phyloP scores from a whole-genome alignment of 805 yeast genomes.

The Myxozyma udenii region DNA sequence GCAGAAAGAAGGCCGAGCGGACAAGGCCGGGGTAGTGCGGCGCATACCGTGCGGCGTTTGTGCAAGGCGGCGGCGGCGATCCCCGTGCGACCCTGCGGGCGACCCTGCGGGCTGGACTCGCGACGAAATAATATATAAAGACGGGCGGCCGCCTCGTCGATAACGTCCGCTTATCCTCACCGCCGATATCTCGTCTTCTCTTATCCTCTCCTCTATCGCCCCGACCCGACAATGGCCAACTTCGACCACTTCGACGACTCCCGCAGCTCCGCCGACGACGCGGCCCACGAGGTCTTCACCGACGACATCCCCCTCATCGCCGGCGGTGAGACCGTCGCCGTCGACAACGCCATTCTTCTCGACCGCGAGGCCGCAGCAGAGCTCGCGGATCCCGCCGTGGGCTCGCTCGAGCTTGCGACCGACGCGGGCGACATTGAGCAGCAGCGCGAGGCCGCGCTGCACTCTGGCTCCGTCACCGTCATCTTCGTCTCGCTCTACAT shows the following conservation, averaged over 20 bases:
- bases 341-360: slow-evolving; percentile 10
- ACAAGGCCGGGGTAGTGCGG: too few species aligned
- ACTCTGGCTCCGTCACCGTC: slow-evolving; percentile 35
- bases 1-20: too few species aligned
- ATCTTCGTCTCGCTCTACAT: slow-evolving; percentile 44
- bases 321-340: slow-evolving; percentile 4
- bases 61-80: too few species aligned
- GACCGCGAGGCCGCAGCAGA: slow-evolving; percentile 17
- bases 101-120: too few species aligned
- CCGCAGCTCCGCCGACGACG: slow-evolving; percentile 1
- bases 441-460: background rate
- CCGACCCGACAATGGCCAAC: too few species aligned
- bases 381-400: slow-evolving; percentile 2
- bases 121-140: too few species aligned
- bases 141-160: too few species aligned
- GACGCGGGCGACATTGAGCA: slow-evolving; percentile 2
- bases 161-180: too few species aligned
- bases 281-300: slow-evolving; percentile 6
- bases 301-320: slow-evolving; percentile 14
- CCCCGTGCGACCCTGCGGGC: too few species aligned
- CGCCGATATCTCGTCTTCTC: too few species aligned
- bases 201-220: too few species aligned
- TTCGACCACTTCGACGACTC: background rate
- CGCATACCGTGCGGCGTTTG: too few species aligned
- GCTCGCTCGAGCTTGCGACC: background rate